These are phyloP conservation scores for Ligustrum vulgare DNA, from an alignment of 257 asterid genomes.

Conservation along the genomic window DNA sequence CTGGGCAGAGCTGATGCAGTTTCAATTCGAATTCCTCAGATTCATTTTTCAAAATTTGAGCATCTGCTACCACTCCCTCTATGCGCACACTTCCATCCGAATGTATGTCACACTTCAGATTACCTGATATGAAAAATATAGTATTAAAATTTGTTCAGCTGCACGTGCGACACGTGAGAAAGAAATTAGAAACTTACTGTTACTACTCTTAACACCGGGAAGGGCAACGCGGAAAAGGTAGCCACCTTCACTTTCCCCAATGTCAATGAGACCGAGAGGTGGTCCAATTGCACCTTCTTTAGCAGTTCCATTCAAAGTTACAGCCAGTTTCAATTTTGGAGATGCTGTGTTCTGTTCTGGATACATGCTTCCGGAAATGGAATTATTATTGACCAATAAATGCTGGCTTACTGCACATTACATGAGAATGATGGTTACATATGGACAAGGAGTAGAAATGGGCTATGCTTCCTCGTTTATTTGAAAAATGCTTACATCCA, in stretches of 20 bases:
- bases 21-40: conserved; percentile 35
- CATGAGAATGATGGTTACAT: background rate
- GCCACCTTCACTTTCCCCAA: conserved; percentile 37
- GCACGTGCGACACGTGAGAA: background rate
- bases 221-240: conserved; percentile 47
- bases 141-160: background rate
- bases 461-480: background rate
- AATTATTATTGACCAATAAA: background rate
- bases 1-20: conserved; percentile 45
- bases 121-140: conserved; percentile 25
- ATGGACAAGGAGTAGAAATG: background rate
- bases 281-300: conserved; percentile 39
- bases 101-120: conserved; percentile 36
- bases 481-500: background rate
- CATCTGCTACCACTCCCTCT: conserved; percentile 39
- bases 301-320: conserved; percentile 36
- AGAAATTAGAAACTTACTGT: conserved; percentile 27
- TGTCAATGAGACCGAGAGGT: conserved; percentile 45
- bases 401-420: background rate
- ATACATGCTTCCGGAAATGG: conserved; percentile 20
- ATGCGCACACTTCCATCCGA: conserved; percentile 40
- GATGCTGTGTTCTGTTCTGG: conserved; percentile 17
- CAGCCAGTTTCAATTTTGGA: conserved; percentile 27
- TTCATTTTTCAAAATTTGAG: conserved; percentile 28
- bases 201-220: conserved; percentile 40